Conservation (phyloP, 2,329 filamentous ascomycete genomes). For the Ophiostoma himal-ulmi region DNA sequence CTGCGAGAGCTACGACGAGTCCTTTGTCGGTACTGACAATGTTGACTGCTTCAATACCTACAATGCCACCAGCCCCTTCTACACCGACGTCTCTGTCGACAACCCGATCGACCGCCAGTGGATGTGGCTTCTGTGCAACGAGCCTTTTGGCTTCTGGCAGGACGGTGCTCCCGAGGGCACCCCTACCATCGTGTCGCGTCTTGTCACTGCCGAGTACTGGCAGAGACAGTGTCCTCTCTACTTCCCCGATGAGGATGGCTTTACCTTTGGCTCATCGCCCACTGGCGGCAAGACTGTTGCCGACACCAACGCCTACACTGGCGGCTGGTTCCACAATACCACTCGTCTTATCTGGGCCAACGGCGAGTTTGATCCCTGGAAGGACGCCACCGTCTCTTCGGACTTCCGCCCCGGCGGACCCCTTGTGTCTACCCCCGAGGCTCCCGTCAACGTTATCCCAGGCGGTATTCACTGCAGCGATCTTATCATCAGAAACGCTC, state of each 20-base stretch:
- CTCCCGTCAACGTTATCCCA: conserved; percentile 35
- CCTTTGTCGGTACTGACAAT: conserved; percentile 36
- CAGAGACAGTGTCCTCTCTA: conserved; percentile 41
- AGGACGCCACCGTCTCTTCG: conserved; percentile 36
- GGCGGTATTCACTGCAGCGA: conserved; percentile 41
- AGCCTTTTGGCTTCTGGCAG: conserved; percentile 38
- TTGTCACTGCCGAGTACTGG: conserved; percentile 39
- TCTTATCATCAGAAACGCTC: conserved; percentile 24
- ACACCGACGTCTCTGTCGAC: conserved; percentile 36
- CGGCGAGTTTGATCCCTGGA: conserved; percentile 40
- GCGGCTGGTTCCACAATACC: conserved; percentile 34
- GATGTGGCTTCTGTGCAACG: conserved; percentile 53
- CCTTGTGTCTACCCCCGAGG: conserved; percentile 31
- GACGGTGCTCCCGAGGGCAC: conserved; percentile 41
- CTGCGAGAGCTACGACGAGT: conserved; percentile 40
- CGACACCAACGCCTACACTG: conserved; percentile 37
- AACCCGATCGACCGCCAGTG: conserved; percentile 44
- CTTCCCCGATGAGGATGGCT: conserved; percentile 37
- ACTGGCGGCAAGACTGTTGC: conserved; percentile 30
- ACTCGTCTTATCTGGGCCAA: conserved; percentile 39
- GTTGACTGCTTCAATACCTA: conserved; percentile 43
- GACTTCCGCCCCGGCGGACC: conserved; percentile 37
- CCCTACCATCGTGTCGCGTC: conserved; percentile 39
- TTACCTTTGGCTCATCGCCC: conserved; percentile 30
- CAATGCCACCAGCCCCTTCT: conserved; percentile 41